Conservation (phyloP, 108 stramenopile species). For the Nitzschia sp. region DNA sequence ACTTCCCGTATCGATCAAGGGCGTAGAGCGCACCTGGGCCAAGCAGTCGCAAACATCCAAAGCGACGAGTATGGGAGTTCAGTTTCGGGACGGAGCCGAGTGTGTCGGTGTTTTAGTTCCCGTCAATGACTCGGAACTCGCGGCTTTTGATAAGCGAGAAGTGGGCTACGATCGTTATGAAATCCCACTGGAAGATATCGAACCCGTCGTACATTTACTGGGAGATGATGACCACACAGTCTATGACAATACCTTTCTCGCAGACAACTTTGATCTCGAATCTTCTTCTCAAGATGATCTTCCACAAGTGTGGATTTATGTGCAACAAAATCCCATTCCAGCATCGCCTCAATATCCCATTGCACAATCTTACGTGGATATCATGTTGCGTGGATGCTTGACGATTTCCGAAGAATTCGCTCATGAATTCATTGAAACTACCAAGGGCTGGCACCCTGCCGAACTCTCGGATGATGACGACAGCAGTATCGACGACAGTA, state of each 20-base stretch:
- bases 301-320: constrained; percentile 64
- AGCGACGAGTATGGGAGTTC: constrained; percentile 67
- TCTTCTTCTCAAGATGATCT: neutral
- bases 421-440: constrained; percentile 45
- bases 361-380: constrained; percentile 72
- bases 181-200: constrained; percentile 41
- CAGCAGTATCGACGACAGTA: neutral
- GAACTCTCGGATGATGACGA: constrained; percentile 7
- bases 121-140: constrained; percentile 51
- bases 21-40: constrained; percentile 64
- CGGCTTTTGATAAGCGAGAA: constrained; percentile 64
- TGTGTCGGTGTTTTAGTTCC: constrained; percentile 68
- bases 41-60: constrained; percentile 37
- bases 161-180: constrained; percentile 52
- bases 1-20: constrained; percentile 50
- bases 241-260: constrained; percentile 24
- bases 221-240: neutral
- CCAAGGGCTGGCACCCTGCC: constrained; percentile 64
- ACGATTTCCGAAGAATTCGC: constrained; percentile 60
- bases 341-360: constrained; percentile 55
- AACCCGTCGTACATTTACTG: constrained; percentile 30
- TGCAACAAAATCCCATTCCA: constrained; percentile 38
- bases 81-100: constrained; percentile 32
- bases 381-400: constrained; percentile 67
- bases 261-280: neutral